Conservation (phyloP, 73 alveolate genomes). For the Symbiodinium pilosum region DNA sequence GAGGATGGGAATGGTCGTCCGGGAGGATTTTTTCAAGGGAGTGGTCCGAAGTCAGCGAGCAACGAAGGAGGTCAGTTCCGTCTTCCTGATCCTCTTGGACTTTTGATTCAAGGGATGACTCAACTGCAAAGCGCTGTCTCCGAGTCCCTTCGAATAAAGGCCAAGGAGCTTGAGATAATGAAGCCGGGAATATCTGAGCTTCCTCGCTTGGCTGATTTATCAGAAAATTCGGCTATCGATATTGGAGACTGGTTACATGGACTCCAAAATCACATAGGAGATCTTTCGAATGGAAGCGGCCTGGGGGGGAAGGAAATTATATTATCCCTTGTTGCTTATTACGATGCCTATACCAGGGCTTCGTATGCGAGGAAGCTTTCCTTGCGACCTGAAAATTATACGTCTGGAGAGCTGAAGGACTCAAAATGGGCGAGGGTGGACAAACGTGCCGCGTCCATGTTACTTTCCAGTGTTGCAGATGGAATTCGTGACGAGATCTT, state of each 20-base stretch:
- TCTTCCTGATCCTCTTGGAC: background rate
- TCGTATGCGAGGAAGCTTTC: background rate
- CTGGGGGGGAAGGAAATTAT: background rate
- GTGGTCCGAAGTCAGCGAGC: too few relatives aligned
- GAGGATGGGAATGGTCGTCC: too few relatives aligned
- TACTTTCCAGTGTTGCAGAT: background rate
- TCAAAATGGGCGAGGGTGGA: background rate
- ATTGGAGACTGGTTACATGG: background rate
- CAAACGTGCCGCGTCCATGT: background rate
- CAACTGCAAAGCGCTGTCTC: background rate
- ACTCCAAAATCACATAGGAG: background rate
- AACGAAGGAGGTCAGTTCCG: too few relatives aligned
- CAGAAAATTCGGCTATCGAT: background rate
- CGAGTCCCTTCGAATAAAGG: background rate
- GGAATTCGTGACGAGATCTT: background rate
- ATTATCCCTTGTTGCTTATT: background rate
- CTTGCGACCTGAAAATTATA: background rate
- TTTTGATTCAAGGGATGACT: background rate
- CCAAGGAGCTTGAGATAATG: background rate
- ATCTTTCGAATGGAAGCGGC: background rate
- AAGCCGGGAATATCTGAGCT: background rate
- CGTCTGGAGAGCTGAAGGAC: background rate
- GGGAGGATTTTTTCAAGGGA: too few relatives aligned
- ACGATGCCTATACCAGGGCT: background rate
- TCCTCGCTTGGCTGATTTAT: background rate